Evolutionary conservation across 768 basidiomycete species (phyloP).

Genomic region (Lactarius pseudohatsudake): DNA sequence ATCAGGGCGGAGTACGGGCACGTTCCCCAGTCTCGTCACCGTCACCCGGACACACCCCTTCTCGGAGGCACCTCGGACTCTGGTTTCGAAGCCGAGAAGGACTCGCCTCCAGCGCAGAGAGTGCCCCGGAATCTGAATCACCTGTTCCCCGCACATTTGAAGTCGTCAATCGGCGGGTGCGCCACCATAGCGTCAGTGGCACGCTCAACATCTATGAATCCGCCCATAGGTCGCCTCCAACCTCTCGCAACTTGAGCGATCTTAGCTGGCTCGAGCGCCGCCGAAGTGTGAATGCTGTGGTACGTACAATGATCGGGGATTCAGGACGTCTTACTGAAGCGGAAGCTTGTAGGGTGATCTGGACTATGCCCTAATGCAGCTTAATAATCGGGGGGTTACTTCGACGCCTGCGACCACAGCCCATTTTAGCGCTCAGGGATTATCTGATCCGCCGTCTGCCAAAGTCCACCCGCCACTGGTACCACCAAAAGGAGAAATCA

Average conservation of each 20-base stretch:
- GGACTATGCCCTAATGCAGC: conserved; percentile 63
- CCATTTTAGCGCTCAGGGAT: conserved; percentile 43
- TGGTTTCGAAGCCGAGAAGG: conserved; percentile 40
- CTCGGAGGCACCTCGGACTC: conserved; percentile 39
- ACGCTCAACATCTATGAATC: conserved; percentile 38
- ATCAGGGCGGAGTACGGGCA: conserved; percentile 31
- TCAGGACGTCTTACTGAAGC: conserved; percentile 3
- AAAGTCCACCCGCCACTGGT: conserved; percentile 35
- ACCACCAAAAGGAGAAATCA: conserved; percentile 41
- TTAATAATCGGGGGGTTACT: conserved; percentile 45
- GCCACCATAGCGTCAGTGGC: conserved; percentile 49
- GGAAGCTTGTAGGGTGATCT: conserved; percentile 58
- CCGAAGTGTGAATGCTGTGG: conserved; percentile 68
- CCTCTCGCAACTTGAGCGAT: conserved; percentile 61
- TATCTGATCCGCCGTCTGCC: conserved; percentile 33
- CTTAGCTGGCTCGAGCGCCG: conserved; percentile 78
- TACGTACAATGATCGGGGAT: conserved; percentile 39
- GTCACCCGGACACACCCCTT: conserved; percentile 33
- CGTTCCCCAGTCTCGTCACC: conserved; percentile 35
- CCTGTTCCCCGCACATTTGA: conserved; percentile 44
- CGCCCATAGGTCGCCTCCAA: conserved; percentile 45
- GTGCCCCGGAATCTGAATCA: conserved; percentile 32
- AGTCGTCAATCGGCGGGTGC: conserved; percentile 53
- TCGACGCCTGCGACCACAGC: conserved; percentile 57
- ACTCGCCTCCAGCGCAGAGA: conserved; percentile 41